These are phyloP conservation scores for Cymodocea nodosa DNA, from an alignment of 116 monocot genomes.

Conservation along the genomic window DNA sequence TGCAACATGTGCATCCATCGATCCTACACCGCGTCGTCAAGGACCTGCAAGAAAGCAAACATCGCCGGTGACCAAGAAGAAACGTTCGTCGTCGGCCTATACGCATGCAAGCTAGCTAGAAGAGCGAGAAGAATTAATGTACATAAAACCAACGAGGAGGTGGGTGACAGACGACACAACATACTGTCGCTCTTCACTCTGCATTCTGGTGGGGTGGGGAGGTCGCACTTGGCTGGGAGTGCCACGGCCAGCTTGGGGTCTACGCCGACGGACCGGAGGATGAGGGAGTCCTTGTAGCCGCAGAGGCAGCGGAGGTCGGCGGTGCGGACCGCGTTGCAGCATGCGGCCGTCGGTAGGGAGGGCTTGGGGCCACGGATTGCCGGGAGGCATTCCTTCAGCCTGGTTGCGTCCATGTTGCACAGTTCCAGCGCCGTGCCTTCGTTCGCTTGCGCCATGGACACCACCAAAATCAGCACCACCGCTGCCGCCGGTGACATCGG, in stretches of 20 bases:
- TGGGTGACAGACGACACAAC: too few relatives aligned
- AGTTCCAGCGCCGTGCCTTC: conserved; percentile 2
- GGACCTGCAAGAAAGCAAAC: too few relatives aligned
- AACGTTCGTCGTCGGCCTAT: too few relatives aligned
- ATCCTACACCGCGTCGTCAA: too few relatives aligned
- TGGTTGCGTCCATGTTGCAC: conserved; percentile 18
- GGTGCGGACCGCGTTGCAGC: conserved; percentile 9
- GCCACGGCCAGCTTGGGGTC: conserved; percentile 15
- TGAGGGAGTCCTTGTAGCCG: conserved; percentile 12
- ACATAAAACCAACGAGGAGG: too few relatives aligned
- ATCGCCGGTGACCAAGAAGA: too few relatives aligned
- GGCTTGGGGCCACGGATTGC: conserved; percentile 9
- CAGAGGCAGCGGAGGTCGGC: conserved; percentile 15
- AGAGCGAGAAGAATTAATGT: too few relatives aligned
- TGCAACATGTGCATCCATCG: too few relatives aligned
- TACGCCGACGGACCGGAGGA: conserved; percentile 14
- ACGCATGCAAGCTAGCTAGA: too few relatives aligned
- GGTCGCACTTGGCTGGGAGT: conserved; percentile 12
- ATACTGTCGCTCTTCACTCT: not conserved
- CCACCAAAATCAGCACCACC: too few relatives aligned
- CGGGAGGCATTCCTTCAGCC: conserved; percentile 7
- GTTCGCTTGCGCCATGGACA: not conserved
- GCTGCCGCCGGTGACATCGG: too few relatives aligned
- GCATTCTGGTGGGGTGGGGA: conserved; percentile 17
- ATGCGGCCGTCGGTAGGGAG: conserved; percentile 4